Evolutionary conservation across 2,329 filamentous ascomycete genomes (phyloP).

Genomic region (Aspergillus vadensis): DNA sequence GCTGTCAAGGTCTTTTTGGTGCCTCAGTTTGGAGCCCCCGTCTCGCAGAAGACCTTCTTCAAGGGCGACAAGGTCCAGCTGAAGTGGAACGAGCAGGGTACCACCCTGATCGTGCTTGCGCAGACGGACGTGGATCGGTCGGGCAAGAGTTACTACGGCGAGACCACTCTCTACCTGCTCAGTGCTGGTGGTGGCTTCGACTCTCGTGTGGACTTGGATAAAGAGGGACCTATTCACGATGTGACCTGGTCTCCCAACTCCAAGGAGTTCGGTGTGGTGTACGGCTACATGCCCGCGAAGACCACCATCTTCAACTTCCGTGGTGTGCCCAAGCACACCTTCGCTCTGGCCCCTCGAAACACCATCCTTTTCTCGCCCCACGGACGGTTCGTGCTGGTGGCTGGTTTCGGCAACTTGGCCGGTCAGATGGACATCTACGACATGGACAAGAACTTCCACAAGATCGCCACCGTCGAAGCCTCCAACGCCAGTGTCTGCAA

Average conservation of each 20-base stretch:
- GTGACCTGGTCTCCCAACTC: slow-evolving; percentile 98
- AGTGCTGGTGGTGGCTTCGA: slow-evolving; percentile 91
- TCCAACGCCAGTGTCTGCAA: slow-evolving; percentile 95
- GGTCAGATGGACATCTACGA: slow-evolving; percentile 98
- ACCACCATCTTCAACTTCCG: slow-evolving; percentile 95
- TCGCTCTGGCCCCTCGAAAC: slow-evolving; percentile 86
- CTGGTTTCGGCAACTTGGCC: slow-evolving; percentile 94
- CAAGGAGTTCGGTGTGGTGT: slow-evolving; percentile 95
- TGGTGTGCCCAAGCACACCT: slow-evolving; percentile 78
- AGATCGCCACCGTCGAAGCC: slow-evolving; percentile 90
- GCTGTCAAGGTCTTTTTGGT: slow-evolving; percentile 93
- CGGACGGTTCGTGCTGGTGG: slow-evolving; percentile 88
- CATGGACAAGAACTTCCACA: slow-evolving; percentile 87
- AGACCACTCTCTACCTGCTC: slow-evolving; percentile 94
- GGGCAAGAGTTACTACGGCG: slow-evolving; percentile 98
- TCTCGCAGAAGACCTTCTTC: slow-evolving; percentile 98
- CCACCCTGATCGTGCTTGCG: slow-evolving; percentile 87
- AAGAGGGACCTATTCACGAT: slow-evolving; percentile 96
- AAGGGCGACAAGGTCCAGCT: slow-evolving; percentile 98
- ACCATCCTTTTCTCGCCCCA: slow-evolving; percentile 94
- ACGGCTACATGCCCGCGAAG: slow-evolving; percentile 99
- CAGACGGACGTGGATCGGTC: slow-evolving; percentile 98
- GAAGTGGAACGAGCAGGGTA: slow-evolving; percentile 95
- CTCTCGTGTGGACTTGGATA: slow-evolving; percentile 87
- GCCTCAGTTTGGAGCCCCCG: slow-evolving; percentile 76